Percentiles rank a stretch among this genome's conserved stretches.
Evolutionary conservation across 805 yeast genomes (phyloP).

Genomic region (Yarrowia phangngaensis): DNA sequence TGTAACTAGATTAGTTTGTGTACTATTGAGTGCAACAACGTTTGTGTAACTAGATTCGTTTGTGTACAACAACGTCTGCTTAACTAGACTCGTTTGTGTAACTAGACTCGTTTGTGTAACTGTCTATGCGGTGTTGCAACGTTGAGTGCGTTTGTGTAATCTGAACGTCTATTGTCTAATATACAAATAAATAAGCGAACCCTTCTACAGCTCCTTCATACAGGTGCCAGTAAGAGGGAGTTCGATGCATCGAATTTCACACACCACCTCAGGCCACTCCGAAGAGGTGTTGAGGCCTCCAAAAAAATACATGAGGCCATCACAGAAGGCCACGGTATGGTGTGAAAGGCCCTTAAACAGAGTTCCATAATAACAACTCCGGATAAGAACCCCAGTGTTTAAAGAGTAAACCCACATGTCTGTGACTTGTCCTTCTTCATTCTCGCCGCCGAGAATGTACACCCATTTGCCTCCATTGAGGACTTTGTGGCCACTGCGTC

Average conservation of each 20-base stretch:
- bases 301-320: conserved; percentile 30
- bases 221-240: conserved; percentile 13
- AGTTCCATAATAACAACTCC: conserved; percentile 31
- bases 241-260: conserved; percentile 25
- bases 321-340: conserved; percentile 30
- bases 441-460: conserved; percentile 33
- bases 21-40: no score
- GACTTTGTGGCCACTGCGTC: conserved; percentile 30
- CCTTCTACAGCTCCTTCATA: conserved; percentile 8
- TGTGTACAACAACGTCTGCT: no score
- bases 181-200: conserved; percentile 20
- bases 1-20: no score
- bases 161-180: conserved; percentile 3
- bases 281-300: conserved; percentile 31
- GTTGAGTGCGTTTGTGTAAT: background rate
- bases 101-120: no score
- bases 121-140: no score
- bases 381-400: conserved; percentile 28
- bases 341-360: conserved; percentile 31
- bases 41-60: no score
- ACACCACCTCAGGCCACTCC: conserved; percentile 5
- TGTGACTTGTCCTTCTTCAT: conserved; percentile 29
- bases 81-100: no score
- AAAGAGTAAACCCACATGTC: conserved; percentile 29
- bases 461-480: conserved; percentile 28